These are phyloP conservation scores for Cyanidiococcus yangmingshanensis DNA, from an alignment of 23 red algal genomes.

Conservation along the genomic window DNA sequence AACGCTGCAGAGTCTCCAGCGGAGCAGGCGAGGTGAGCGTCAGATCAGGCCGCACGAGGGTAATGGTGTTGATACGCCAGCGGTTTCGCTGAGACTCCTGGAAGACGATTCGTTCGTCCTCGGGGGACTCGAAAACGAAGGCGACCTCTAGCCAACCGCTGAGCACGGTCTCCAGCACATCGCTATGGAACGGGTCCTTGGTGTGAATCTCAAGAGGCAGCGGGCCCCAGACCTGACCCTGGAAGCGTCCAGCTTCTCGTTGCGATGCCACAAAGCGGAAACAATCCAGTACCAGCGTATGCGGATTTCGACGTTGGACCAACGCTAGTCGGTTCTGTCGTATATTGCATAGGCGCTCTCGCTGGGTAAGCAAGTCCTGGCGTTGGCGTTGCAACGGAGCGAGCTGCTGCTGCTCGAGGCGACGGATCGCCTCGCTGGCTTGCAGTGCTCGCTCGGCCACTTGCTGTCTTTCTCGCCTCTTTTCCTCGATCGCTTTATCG, in stretches of 20 bases:
- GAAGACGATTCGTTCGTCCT: conserved; percentile 26
- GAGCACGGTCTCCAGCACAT: conserved; percentile 29
- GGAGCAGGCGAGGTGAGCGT: not conserved
- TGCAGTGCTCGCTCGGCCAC: not conserved
- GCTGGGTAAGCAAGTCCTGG: not conserved
- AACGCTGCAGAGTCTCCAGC: not conserved
- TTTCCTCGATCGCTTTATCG: not conserved
- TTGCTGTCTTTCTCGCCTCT: not conserved
- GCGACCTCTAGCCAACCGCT: conserved; percentile 7
- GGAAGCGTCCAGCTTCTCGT: conserved; percentile 19
- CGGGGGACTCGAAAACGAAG: conserved; percentile 26
- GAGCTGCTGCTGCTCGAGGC: conserved; percentile 10
- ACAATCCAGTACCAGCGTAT: not conserved
- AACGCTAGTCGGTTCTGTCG: not conserved
- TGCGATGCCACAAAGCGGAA: not conserved
- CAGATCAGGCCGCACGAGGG: not conserved
- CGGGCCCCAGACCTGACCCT: conserved; percentile 30
- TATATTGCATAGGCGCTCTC: not conserved
- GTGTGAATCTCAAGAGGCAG: conserved; percentile 21
- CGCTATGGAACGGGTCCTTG: conserved; percentile 11
- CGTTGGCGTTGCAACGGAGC: not conserved
- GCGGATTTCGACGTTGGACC: conserved; percentile 11
- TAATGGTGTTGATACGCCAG: conserved; percentile 13
- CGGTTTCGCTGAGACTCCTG: conserved; percentile 15
- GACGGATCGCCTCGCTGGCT: conserved; percentile 8